Evolutionary conservation across 2,329 filamentous ascomycete species (phyloP), one percentile per base, ranked within the genome.

Genomic region (Aspergillus tanneri): DNA sequence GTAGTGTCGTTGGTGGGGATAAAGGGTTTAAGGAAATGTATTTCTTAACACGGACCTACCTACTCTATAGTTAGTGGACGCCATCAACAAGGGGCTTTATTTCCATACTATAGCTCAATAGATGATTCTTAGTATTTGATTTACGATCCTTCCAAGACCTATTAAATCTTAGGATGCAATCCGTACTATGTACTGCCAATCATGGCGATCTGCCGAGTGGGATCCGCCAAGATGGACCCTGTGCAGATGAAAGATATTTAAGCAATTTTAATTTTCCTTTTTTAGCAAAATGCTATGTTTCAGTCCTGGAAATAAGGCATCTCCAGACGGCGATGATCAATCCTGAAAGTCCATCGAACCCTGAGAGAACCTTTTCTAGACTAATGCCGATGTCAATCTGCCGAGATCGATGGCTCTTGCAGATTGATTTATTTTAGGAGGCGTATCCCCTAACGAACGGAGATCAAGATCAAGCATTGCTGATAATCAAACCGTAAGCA

Each of bases 121-220:
- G n/a, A n/a, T n/a, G n/a, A n/a, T n/a, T n/a, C n/a, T n/a, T n/a
- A n/a, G n/a, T n/a, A n/a, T n/a, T n/a, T n/a, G n/a, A n/a, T n/a
- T n/a, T n/a, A n/a, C n/a, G n/a, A n/a, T n/a, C n/a, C n/a, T n/a
- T n/a, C n/a, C n/a, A n/a, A n/a, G n/a, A n/a, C n/a, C n/a, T n/a
- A n/a, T n/a, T n/a, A 25, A 44, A 30, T 21, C 25, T 14, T 12
- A 54, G 46, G 44, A 55, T 50, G 56, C 58, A 56, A 55, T n/a
- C n/a, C n/a, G n/a, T n/a, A n/a, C n/a, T n/a, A n/a, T n/a, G n/a
- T 21, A 39, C 54, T 58, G 61, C 56, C 55, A 65, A 64, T 65
- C 60, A 55, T 50, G 65, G 60, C 64, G 65, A 68, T 68, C 65
- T 68, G 65, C 65, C 65, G 65, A 61, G 58, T 65, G 59, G 59